These are phyloP conservation scores for Gossypium anomalum DNA, from an alignment of 345 rosid genomes.

Conservation along the genomic window DNA sequence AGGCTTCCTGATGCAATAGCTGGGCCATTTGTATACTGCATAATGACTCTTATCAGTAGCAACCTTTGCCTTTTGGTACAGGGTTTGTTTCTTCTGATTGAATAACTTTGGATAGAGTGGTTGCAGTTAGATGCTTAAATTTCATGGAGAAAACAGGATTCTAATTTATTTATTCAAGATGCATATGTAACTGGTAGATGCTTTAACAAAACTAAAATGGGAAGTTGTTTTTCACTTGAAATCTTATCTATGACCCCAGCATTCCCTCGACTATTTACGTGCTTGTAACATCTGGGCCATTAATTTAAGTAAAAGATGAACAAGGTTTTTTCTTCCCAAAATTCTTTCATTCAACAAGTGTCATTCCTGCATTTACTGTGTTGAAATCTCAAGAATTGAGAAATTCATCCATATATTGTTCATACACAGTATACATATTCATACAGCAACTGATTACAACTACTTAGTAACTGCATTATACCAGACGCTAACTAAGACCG, in stretches of 20 bases:
- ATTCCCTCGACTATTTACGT: not conserved
- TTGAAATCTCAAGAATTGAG: too few relatives aligned
- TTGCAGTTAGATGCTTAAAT: not conserved
- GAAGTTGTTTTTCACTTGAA: not conserved
- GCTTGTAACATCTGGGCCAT: not conserved
- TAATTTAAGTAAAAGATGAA: not conserved
- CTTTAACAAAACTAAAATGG: not conserved
- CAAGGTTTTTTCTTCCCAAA: not conserved
- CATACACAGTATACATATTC: too few relatives aligned
- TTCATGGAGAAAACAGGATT: not conserved
- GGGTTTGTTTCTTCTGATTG: constrained; percentile 17
- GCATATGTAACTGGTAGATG: constrained; percentile 2
- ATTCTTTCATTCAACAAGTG: not conserved
- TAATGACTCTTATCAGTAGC: constrained; percentile 79
- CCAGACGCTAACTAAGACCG: too few relatives aligned
- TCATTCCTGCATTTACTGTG: not conserved
- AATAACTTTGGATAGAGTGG: constrained; percentile 2
- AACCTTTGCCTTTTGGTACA: constrained; percentile 89
- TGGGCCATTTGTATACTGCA: constrained; percentile 85
- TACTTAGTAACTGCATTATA: too few relatives aligned
- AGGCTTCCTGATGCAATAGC: constrained; percentile 93
- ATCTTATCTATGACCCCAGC: not conserved
- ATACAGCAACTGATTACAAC: too few relatives aligned
- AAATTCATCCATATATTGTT: too few relatives aligned
- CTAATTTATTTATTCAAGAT: not conserved